These are phyloP conservation scores for Chlamydomonas asymmetrica DNA, from an alignment of 139 green algal species.

Conservation along the genomic window DNA sequence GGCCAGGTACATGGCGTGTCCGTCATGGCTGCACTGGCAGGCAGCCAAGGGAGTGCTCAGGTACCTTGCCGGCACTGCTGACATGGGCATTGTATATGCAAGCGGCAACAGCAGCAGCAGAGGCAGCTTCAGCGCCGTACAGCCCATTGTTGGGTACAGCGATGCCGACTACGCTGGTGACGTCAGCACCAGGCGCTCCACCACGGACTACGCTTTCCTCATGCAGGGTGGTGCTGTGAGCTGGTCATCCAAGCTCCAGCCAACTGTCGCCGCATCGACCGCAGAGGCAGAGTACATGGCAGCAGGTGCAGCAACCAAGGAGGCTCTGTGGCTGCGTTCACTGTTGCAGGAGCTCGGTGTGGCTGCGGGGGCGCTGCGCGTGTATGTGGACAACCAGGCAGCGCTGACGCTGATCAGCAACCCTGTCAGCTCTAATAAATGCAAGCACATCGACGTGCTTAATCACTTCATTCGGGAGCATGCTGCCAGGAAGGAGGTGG, in stretches of 20 bases:
- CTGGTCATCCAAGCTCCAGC: conserved; percentile 49
- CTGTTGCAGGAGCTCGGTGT: conserved; percentile 35
- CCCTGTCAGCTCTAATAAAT: conserved; percentile 22
- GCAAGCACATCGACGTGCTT: conserved; percentile 52
- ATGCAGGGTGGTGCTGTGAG: conserved; percentile 33
- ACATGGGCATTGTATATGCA: background rate
- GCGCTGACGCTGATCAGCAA: conserved; percentile 43
- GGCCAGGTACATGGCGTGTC: background rate
- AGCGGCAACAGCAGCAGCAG: too few species aligned
- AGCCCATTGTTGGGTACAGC: background rate
- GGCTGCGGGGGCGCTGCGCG: background rate
- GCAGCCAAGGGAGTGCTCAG: background rate
- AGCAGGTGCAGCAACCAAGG: conserved; percentile 21
- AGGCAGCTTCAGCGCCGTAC: too few species aligned
- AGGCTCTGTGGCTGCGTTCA: conserved; percentile 45
- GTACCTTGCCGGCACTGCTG: background rate
- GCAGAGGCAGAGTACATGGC: conserved; percentile 58
- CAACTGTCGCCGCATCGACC: conserved; percentile 54
- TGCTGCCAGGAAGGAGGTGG: conserved; percentile 25
- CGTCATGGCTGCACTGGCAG: background rate
- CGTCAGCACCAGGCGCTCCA: background rate
- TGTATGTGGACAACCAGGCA: conserved; percentile 42
- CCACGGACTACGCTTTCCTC: background rate
- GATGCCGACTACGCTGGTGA: conserved; percentile 23
- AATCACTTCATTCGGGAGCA: conserved; percentile 45